Conservation (phyloP, 1,139 yeast genomes). For the Yamadazyma siamensis region DNA sequence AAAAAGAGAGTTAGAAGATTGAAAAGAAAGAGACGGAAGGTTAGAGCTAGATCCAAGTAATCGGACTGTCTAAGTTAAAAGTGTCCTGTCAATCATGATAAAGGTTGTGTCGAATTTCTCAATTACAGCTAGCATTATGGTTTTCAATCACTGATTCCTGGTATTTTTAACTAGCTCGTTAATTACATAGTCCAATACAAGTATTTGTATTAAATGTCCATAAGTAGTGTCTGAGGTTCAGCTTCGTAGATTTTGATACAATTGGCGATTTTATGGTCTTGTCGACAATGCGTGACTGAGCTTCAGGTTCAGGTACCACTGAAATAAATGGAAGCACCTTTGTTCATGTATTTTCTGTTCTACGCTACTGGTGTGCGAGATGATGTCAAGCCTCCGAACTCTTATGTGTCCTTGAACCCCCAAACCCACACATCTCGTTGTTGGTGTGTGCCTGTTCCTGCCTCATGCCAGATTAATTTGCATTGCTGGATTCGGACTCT, state of each 20-base stretch:
- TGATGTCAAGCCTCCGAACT: too few relatives aligned
- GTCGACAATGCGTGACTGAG: too few relatives aligned
- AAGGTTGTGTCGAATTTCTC: background rate
- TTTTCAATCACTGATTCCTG: background rate
- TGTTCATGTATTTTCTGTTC: too few relatives aligned
- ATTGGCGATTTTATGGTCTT: too few relatives aligned
- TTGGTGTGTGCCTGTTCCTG: too few relatives aligned
- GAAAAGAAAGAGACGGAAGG: conserved; percentile 99
- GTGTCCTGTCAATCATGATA: conserved; percentile 1
- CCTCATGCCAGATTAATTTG: too few relatives aligned
- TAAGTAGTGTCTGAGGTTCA: conserved; percentile 1
- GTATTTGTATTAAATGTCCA: conserved; percentile 5
- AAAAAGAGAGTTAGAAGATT: conserved; percentile 99
- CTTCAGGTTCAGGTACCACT: too few relatives aligned
- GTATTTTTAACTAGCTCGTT: conserved; percentile 4
- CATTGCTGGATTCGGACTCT: too few relatives aligned
- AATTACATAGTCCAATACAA: conserved; percentile 7
- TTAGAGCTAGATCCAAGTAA: conserved; percentile 98
- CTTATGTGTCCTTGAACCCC: too few relatives aligned
- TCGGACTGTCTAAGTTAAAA: conserved; percentile 46
- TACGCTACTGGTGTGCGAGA: too few relatives aligned
- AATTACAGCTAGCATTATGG: background rate
- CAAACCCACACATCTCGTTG: too few relatives aligned
- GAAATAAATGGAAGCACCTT: too few relatives aligned
- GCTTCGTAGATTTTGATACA: background rate